Percentiles rank a stretch among this genome's conserved stretches.
These are phyloP conservation scores for Cladosporium sp. DNA, from an alignment of 2,329 filamentous ascomycete species.

Conservation along the genomic window DNA sequence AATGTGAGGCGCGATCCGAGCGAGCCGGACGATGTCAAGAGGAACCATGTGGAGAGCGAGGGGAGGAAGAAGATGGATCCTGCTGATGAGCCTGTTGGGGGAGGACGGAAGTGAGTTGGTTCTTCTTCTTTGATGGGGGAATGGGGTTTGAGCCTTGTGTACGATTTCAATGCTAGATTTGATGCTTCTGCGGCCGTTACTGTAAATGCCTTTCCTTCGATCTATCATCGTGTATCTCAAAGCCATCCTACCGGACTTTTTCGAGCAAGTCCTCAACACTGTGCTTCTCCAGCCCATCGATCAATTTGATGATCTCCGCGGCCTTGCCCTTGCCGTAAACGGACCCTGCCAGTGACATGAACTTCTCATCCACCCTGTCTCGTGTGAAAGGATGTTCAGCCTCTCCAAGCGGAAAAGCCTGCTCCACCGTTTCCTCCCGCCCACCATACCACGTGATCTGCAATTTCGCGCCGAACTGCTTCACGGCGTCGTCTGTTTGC, in stretches of 20 bases:
- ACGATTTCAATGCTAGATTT: too few species aligned
- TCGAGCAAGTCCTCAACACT: conserved; percentile 18
- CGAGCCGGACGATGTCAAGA: conserved; percentile 20
- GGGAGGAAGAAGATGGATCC: conserved; percentile 21
- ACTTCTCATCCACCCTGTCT: conserved; percentile 29
- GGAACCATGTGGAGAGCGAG: conserved; percentile 18
- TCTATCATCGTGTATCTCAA: too few species aligned
- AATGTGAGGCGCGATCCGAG: conserved; percentile 19
- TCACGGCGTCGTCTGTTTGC: conserved; percentile 20
- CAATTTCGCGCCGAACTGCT: conserved; percentile 22
- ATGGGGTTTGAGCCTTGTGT: too few species aligned
- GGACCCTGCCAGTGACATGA: conserved; percentile 21
- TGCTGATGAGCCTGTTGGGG: conserved; percentile 16
- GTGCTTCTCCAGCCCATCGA: conserved; percentile 23
- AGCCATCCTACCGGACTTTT: conserved; percentile 15
- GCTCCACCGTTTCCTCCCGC: conserved; percentile 16
- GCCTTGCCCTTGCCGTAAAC: conserved; percentile 22
- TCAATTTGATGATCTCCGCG: conserved; percentile 18
- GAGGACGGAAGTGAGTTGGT: neutral
- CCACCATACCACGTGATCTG: conserved; percentile 23
- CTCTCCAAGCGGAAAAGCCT: conserved; percentile 27
- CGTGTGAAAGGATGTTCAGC: conserved; percentile 26
- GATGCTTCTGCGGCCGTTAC: too few species aligned
- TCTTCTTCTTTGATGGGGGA: too few species aligned
- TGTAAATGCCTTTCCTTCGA: too few species aligned